phyloP scores from a whole-genome alignment of 2,329 filamentous ascomycete genomes.

The Calonectria pseudoreteaudii region DNA sequence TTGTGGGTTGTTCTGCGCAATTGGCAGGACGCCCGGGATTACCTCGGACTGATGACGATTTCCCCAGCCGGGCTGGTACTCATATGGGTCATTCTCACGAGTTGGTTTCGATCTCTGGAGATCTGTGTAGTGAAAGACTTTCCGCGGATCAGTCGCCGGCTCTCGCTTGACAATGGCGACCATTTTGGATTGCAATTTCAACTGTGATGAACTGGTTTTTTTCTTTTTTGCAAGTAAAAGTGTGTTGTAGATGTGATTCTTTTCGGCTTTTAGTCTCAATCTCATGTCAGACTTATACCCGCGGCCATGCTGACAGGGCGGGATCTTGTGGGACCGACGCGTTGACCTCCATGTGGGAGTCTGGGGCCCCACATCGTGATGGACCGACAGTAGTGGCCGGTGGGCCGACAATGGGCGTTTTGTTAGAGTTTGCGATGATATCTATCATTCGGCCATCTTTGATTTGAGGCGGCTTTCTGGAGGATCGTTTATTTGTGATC shows the following conservation, averaged over 20 bases:
- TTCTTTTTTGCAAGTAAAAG: background rate
- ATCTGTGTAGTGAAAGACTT: constrained; percentile 1
- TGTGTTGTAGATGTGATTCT: background rate
- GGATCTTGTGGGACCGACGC: background rate
- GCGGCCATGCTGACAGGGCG: background rate
- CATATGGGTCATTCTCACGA: background rate
- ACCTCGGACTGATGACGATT: background rate
- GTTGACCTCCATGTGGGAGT: background rate
- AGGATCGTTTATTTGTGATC: background rate
- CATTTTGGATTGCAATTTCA: background rate
- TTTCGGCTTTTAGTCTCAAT: background rate
- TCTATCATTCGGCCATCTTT: background rate
- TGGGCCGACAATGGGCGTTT: background rate
- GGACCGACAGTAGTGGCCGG: background rate
- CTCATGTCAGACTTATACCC: background rate
- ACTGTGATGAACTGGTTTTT: background rate
- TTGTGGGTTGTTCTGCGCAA: background rate
- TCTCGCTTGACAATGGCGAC: constrained; percentile 4
- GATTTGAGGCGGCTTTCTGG: too few species aligned
- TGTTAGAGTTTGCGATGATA: background rate
- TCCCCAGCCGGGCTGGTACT: background rate
- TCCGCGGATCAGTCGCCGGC: background rate
- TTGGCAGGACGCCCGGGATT: background rate
- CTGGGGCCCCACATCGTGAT: background rate
- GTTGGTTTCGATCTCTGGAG: background rate